Percentiles rank a stretch among this genome's conserved stretches.
phyloP scores from a whole-genome alignment of 1,284 basidiomycete genomes.

The Pyrrhoderma noxium region DNA sequence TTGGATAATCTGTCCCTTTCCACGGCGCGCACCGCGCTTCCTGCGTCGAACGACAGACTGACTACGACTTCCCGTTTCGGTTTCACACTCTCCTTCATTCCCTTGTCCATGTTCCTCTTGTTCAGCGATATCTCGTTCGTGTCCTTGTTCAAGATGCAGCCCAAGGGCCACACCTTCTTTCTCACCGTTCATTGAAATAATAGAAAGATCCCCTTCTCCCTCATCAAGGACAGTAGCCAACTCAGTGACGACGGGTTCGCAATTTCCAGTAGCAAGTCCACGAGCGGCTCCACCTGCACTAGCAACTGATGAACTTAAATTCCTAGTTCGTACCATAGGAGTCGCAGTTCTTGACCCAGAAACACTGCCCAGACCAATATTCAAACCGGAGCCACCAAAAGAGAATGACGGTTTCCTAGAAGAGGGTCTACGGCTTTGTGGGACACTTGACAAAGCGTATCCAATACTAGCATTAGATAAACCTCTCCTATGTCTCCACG shows the following conservation, averaged over 20 bases:
- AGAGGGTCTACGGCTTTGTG: slow-evolving; percentile 59
- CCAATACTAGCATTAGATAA: slow-evolving; percentile 49
- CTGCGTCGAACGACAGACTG: slow-evolving; percentile 62
- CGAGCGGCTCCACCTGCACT: background rate
- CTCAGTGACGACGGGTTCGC: slow-evolving; percentile 22
- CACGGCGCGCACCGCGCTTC: slow-evolving; percentile 73
- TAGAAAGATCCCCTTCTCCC: slow-evolving; percentile 23
- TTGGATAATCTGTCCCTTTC: slow-evolving; percentile 39
- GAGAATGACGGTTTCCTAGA: slow-evolving; percentile 48
- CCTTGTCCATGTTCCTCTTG: slow-evolving; percentile 26
- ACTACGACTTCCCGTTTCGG: slow-evolving; percentile 39
- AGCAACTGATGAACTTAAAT: background rate
- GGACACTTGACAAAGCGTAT: slow-evolving; percentile 54
- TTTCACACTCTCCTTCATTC: slow-evolving; percentile 23
- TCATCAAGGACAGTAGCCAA: slow-evolving; percentile 47
- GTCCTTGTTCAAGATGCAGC: slow-evolving; percentile 4
- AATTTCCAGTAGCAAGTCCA: too few relatives aligned
- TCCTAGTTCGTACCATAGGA: slow-evolving; percentile 12
- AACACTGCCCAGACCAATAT: slow-evolving; percentile 41
- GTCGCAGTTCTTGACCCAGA: slow-evolving; percentile 28
- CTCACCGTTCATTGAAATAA: background rate
- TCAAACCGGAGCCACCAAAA: slow-evolving; percentile 40
- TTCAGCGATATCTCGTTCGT: background rate
- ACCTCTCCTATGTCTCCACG: slow-evolving; percentile 37
- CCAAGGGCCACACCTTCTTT: background rate